Base-by-base conservation (phyloP, 108 stramenopile species). In the Pseudonitzschia pungens region DNA sequence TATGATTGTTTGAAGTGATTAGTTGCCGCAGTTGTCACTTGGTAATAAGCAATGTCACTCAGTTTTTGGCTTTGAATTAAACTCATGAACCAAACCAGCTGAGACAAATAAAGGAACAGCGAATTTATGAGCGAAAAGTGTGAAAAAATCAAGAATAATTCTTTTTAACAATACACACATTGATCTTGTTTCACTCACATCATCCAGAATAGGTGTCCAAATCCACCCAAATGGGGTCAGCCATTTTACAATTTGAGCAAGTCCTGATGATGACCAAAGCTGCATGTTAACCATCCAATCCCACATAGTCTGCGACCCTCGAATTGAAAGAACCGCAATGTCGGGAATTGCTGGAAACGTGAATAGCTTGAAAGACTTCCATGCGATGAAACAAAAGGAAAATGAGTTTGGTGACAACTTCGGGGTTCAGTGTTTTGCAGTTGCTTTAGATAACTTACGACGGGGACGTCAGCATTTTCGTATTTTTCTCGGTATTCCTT, bases 271-370 rank as follows among this genome's bases (percentile, higher is more conserved):
- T 18, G 80, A 77, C 91, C 94, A 95, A 1, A 92, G 76, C 68
- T 92, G 90, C 21, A 80, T 68, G 70, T 95, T 87, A 2, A 83
- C 79, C 28, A 95, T 70, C 77, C 82, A 79, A 63, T 95, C 94
- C 81, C 78, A 88, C 11, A 76, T 59, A 50, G 87, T 92, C 31
- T 74, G 60, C n/a, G 88, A 89, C 20, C 94, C 94, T 28, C 94
- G 83, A 59, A 92, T 91, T 36, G 79, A 56, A 44, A 95, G 72
- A 36, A 91, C 65, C 10, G 81, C 85, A 70, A 68, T 55, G 26
- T 74, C 66, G 18, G 65, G 48, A 22, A 3, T 12, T 26, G 15
- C 10, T 21, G 45, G 65, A 50, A 67, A 50, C 4, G 48, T 67
- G 43, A 67, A 67, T 45, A 67, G 50, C 50, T 67, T 67, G 65